These are phyloP conservation scores for Neurospora sp. DNA, from an alignment of 2,329 filamentous ascomycete genomes.

Conservation along the genomic window DNA sequence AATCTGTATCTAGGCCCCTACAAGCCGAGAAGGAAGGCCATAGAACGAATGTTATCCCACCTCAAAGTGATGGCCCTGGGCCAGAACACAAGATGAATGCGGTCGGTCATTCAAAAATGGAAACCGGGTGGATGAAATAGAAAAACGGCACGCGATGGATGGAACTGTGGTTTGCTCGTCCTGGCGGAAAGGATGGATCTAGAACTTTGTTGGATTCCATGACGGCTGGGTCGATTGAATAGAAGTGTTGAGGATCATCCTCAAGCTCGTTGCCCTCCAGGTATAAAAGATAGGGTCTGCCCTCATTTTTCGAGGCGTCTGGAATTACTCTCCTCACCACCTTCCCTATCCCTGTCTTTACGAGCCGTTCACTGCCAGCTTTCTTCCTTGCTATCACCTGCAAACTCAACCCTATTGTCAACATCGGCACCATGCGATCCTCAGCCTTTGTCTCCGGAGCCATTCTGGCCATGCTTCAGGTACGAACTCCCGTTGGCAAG, in stretches of 20 bases:
- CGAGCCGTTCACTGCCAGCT: background rate
- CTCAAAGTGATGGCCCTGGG: background rate
- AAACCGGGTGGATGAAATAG: background rate
- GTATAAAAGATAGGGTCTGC: background rate
- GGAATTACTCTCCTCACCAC: background rate
- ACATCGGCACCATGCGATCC: background rate
- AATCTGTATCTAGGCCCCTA: background rate
- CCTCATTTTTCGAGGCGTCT: background rate
- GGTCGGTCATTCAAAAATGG: background rate
- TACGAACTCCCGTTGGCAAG: background rate
- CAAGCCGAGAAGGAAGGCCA: background rate
- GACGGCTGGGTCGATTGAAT: background rate
- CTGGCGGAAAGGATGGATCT: background rate
- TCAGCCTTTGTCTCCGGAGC: background rate
- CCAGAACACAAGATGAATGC: background rate
- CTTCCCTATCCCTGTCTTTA: background rate
- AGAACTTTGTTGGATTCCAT: background rate
- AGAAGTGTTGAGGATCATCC: background rate
- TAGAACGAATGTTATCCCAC: background rate
- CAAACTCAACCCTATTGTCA: background rate
- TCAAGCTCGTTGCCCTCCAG: background rate
- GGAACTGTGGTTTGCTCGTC: background rate
- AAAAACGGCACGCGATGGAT: background rate
- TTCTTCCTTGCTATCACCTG: background rate
- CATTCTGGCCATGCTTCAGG: background rate